phyloP scores from a whole-genome alignment of 139 green algal genomes.

The Tetraselmis chui region DNA sequence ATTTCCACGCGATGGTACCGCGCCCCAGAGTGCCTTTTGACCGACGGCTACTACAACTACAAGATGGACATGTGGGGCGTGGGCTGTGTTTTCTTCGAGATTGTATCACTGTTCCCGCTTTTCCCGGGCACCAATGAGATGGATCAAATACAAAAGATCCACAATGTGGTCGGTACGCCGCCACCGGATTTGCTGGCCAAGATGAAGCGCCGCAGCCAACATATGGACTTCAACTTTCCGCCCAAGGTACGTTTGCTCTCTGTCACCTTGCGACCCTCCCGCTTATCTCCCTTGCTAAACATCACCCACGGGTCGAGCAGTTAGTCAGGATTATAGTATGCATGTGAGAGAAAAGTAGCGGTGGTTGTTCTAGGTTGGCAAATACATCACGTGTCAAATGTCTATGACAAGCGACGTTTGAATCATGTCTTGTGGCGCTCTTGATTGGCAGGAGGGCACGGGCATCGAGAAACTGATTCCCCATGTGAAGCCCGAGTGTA shows the following conservation, averaged over 20 bases:
- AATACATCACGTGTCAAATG: no score
- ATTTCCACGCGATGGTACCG: constrained; percentile 72
- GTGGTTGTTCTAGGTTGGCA: no score
- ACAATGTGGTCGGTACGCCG: constrained; percentile 72
- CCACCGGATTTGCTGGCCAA: constrained; percentile 62
- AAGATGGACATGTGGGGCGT: constrained; percentile 90
- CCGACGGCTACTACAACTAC: constrained; percentile 84
- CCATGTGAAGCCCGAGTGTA: constrained; percentile 50
- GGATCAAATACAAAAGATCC: constrained; percentile 82
- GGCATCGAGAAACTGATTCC: constrained; percentile 68
- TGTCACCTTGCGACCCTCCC: no score
- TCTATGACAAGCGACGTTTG: no score
- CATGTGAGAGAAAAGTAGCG: no score
- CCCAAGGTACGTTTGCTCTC: constrained; percentile 33
- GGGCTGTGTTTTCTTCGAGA: constrained; percentile 83
- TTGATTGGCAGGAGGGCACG: constrained; percentile 28
- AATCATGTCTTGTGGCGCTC: no score
- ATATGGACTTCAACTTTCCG: constrained; percentile 70
- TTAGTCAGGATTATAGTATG: no score
- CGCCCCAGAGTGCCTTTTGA: constrained; percentile 78
- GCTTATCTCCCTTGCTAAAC: no score
- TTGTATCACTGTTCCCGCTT: constrained; percentile 63
- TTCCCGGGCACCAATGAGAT: constrained; percentile 77
- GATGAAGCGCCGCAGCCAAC: constrained; percentile 57
- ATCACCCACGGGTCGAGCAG: no score